Conservation (phyloP, 805 yeast species). For the Teunomyces pallodes region DNA sequence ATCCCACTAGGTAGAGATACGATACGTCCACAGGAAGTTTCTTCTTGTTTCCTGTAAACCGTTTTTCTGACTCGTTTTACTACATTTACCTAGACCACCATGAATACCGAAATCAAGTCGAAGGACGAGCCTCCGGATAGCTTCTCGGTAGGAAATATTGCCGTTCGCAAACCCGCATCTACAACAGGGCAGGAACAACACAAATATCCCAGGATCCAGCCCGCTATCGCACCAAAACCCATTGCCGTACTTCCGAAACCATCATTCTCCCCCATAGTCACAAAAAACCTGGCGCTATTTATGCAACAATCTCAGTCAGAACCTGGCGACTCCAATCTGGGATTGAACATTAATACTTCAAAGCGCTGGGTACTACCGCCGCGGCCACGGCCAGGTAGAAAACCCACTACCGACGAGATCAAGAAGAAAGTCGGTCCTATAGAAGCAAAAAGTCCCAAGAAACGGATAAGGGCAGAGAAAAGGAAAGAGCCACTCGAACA, state of each 20-base stretch:
- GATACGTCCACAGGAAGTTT: too few relatives aligned
- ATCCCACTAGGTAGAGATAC: too few relatives aligned
- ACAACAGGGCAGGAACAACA: not conserved
- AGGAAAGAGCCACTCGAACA: not conserved
- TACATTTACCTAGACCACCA: not conserved
- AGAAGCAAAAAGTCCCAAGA: conserved; percentile 4
- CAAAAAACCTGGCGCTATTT: conserved; percentile 15
- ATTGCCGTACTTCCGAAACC: conserved; percentile 31
- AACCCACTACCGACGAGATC: conserved; percentile 22
- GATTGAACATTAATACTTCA: conserved; percentile 35
- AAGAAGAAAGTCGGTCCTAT: not conserved
- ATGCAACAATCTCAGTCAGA: conserved; percentile 10
- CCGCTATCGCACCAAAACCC: conserved; percentile 40
- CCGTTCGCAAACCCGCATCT: not conserved
- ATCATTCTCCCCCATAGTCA: conserved; percentile 15
- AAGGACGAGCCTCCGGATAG: conserved; percentile 1
- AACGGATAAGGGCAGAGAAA: conserved; percentile 6
- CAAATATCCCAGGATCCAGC: conserved; percentile 37
- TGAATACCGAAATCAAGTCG: not conserved
- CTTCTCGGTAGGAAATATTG: not conserved
- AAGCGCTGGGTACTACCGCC: conserved; percentile 43
- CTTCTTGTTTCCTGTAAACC: too few relatives aligned
- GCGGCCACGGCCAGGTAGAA: conserved; percentile 42
- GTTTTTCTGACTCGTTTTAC: too few relatives aligned
- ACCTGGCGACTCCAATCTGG: conserved; percentile 9